phyloP scores from a whole-genome alignment of 345 rosid genomes.

The Citrus cavaleriei region DNA sequence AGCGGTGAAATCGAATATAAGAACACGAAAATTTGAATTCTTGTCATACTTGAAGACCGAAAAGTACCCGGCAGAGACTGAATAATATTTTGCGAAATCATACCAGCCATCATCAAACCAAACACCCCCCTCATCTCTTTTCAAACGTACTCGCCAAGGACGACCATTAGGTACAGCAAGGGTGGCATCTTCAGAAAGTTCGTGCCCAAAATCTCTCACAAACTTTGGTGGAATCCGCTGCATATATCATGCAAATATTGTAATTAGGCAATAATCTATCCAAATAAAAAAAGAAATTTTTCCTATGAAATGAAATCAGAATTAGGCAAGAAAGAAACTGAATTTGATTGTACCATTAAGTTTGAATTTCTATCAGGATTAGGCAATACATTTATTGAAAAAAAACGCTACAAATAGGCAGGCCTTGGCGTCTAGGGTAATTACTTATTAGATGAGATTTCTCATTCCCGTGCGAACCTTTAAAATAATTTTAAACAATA shows the following conservation, averaged over 20 bases:
- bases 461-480: no score
- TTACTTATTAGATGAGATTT: no score
- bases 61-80: conserved; percentile 26
- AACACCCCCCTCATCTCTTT: conserved; percentile 10
- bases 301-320: no score
- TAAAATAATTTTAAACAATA: no score
- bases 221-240: conserved; percentile 38
- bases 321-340: no score
- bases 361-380: no score
- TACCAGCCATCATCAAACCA: conserved; percentile 47
- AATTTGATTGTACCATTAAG: no score
- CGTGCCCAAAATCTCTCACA: conserved; percentile 23
- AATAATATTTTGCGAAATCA: conserved; percentile 27
- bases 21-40: conserved; percentile 24
- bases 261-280: no score
- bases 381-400: no score
- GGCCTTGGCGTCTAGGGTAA: no score
- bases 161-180: conserved; percentile 30
- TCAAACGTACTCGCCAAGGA: conserved; percentile 32
- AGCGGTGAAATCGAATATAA: conserved; percentile 25
- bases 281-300: no score
- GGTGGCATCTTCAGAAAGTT: conserved; percentile 30
- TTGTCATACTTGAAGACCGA: conserved; percentile 34
- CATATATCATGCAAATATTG: neutral
- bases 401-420: no score